Conservation (phyloP, 352 stramenopile species). For the Pythium aquatile region DNA sequence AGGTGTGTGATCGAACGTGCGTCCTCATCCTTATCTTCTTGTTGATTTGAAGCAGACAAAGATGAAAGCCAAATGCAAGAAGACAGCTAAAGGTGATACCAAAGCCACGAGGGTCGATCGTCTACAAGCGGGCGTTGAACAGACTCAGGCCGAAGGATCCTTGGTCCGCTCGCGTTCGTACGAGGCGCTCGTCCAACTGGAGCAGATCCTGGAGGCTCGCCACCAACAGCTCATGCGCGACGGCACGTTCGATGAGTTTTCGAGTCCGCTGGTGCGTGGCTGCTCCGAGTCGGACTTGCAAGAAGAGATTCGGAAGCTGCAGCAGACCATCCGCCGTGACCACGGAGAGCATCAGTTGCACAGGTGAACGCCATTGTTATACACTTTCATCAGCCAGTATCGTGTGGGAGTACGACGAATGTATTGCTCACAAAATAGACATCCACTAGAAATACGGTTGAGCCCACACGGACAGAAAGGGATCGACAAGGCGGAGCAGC, state of each 20-base stretch:
- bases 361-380: neutral
- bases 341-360: conserved; percentile 7
- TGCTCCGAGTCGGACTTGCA: conserved; percentile 16
- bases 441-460: conserved; percentile 9
- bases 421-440: conserved; percentile 25
- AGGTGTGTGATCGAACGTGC: neutral
- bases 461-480: conserved; percentile 20
- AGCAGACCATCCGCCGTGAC: conserved; percentile 23
- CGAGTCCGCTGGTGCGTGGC: conserved; percentile 1
- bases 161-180: conserved; percentile 52
- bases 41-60: neutral
- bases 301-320: conserved; percentile 37
- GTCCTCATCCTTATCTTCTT: neutral
- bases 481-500: neutral
- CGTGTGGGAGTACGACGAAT: conserved; percentile 5
- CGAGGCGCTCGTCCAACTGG: conserved; percentile 69
- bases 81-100: neutral
- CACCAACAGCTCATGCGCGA: conserved; percentile 70
- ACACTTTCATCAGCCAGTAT: neutral
- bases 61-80: neutral
- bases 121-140: too few relatives aligned
- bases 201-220: conserved; percentile 68
- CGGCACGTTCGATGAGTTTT: conserved; percentile 23
- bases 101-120: too few relatives aligned
- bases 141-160: neutral